These are phyloP conservation scores for Hortiboletus flavorubellus DNA, from an alignment of 768 basidiomycete genomes.

Conservation along the genomic window DNA sequence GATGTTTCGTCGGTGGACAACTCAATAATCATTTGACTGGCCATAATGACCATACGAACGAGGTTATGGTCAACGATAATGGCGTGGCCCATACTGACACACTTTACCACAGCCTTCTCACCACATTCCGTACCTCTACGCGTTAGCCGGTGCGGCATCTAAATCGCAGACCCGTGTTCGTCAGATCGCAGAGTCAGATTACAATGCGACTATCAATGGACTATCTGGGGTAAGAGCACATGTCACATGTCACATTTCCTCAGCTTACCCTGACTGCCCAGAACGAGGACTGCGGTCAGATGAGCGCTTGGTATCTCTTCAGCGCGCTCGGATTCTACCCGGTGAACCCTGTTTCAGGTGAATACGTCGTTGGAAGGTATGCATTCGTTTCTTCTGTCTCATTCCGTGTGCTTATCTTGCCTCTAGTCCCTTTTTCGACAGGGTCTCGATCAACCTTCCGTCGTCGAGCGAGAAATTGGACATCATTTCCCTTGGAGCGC, in stretches of 20 bases:
- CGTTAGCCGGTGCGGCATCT: constrained; percentile 65
- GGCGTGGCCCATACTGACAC: constrained; percentile 3
- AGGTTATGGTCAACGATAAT: constrained; percentile 34
- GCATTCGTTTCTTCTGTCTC: constrained; percentile 7
- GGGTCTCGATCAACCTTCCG: constrained; percentile 55
- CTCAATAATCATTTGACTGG: constrained; percentile 36
- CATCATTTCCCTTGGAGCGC: constrained; percentile 56
- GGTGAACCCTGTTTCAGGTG: constrained; percentile 73
- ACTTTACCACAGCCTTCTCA: constrained; percentile 60
- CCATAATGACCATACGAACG: constrained; percentile 81
- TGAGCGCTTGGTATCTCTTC: constrained; percentile 89
- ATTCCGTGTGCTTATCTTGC: background rate
- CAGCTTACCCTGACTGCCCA: constrained; percentile 23
- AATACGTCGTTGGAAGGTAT: constrained; percentile 74
- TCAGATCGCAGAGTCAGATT: constrained; percentile 59
- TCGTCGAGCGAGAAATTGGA: constrained; percentile 35
- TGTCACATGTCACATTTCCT: background rate
- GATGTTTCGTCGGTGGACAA: background rate
- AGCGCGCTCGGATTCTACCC: constrained; percentile 83
- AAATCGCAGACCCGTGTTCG: constrained; percentile 71
- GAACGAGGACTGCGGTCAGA: constrained; percentile 91
- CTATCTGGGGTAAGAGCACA: constrained; percentile 58
- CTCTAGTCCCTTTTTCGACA: constrained; percentile 51
- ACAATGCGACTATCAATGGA: constrained; percentile 65
- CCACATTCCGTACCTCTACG: constrained; percentile 82